A percentile compares a stretch with the other conserved stretches of the same genome.
These are phyloP conservation scores for Paragyromitra xinjiangensis DNA, from an alignment of 495 filamentous ascomycete species.

Conservation along the genomic window DNA sequence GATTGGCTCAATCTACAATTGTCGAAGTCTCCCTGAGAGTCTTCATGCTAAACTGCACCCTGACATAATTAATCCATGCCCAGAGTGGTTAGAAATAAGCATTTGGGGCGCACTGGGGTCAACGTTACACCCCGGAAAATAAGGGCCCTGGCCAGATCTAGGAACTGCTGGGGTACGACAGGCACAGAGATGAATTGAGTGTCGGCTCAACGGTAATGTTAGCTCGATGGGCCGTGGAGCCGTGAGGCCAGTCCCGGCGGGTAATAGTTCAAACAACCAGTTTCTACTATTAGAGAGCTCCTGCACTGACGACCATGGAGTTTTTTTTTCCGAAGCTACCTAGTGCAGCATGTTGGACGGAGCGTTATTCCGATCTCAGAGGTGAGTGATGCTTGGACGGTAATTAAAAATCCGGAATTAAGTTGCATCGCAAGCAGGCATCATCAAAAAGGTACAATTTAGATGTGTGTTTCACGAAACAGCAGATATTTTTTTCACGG, in stretches of 20 bases:
- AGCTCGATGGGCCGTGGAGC: conserved; percentile 15
- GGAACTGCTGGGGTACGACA: not conserved
- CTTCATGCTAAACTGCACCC: not conserved
- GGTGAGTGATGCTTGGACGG: too few species aligned
- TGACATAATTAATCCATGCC: not conserved
- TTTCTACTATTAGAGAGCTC: too few species aligned
- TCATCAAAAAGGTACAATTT: too few species aligned
- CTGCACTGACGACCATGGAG: too few species aligned
- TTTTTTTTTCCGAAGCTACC: too few species aligned
- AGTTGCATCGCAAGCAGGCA: too few species aligned
- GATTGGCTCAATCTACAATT: not conserved
- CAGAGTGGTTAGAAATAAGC: not conserved
- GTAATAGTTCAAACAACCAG: not conserved
- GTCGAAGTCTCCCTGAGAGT: not conserved
- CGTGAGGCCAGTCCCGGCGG: not conserved
- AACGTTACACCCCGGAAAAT: not conserved
- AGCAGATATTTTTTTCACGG: too few species aligned
- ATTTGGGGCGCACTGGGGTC: not conserved
- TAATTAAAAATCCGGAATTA: too few species aligned
- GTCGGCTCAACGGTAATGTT: conserved; percentile 7
- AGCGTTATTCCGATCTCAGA: too few species aligned
- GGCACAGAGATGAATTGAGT: not conserved
- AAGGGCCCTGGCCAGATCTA: not conserved
- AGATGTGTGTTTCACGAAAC: too few species aligned
- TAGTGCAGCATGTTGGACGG: too few species aligned